Conservation (phyloP, 2,329 filamentous ascomycete species). For the Gremmenia infestans region DNA sequence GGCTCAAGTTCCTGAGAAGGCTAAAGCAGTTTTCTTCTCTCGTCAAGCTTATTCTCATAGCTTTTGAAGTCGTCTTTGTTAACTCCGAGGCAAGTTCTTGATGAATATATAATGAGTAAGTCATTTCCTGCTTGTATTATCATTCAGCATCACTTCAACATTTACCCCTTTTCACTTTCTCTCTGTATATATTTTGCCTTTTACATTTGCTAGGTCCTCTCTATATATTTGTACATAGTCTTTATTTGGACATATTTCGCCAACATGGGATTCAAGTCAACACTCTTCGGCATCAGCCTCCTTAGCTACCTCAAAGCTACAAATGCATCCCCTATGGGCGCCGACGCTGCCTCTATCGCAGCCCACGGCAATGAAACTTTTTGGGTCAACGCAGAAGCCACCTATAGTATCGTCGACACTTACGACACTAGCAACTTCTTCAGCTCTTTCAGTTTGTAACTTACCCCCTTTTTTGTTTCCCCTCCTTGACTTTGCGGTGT, state of each 20-base stretch:
- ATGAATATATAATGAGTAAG: too few relatives aligned
- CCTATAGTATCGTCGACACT: slow-evolving; percentile 30
- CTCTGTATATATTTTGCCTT: too few relatives aligned
- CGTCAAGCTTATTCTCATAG: neutral
- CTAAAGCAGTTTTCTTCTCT: neutral
- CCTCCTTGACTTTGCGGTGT: too few relatives aligned
- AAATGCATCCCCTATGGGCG: slow-evolving; percentile 1
- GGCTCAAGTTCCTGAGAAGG: neutral
- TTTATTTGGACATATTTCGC: neutral
- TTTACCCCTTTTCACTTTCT: too few relatives aligned
- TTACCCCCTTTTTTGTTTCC: too few relatives aligned
- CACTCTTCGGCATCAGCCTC: slow-evolving; percentile 4
- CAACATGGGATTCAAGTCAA: slow-evolving; percentile 7
- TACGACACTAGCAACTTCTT: slow-evolving; percentile 42
- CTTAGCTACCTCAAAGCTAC: slow-evolving; percentile 7
- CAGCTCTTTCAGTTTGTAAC: slow-evolving; percentile 45
- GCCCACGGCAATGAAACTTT: slow-evolving; percentile 1
- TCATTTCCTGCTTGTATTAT: too few relatives aligned
- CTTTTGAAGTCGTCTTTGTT: neutral
- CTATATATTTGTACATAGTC: neutral
- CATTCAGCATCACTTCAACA: too few relatives aligned
- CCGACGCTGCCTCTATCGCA: slow-evolving; percentile 11
- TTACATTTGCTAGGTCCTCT: neutral
- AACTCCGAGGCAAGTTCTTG: too few relatives aligned
- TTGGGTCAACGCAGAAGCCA: slow-evolving; percentile 3